Percentiles rank a stretch among this genome's conserved stretches.
These are phyloP conservation scores for Borealophlyctis nickersoniae DNA, from an alignment of 192 early-diverging fungal species.

Conservation along the genomic window DNA sequence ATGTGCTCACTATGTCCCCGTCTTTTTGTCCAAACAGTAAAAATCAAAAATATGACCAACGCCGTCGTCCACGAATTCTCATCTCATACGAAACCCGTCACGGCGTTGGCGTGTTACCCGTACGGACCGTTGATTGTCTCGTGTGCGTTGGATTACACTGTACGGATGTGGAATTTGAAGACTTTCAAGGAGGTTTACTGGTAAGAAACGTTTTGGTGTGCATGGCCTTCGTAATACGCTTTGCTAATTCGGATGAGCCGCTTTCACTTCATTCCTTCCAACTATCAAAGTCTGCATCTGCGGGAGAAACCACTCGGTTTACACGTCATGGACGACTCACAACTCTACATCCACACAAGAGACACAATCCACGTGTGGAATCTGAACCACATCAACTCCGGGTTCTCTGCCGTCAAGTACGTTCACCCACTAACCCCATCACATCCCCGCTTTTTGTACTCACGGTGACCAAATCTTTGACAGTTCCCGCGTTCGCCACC, in stretches of 20 bases:
- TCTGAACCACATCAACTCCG: slow-evolving; percentile 48
- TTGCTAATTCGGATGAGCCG: no score
- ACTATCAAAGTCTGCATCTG: slow-evolving; percentile 34
- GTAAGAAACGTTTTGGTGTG: slow-evolving; percentile 26
- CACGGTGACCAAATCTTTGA: background rate
- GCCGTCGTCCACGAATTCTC: slow-evolving; percentile 48
- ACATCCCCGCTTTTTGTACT: background rate
- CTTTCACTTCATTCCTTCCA: no score
- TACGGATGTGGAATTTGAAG: slow-evolving; percentile 47
- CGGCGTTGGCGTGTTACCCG: slow-evolving; percentile 37
- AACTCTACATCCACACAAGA: slow-evolving; percentile 33
- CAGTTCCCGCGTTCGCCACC: slow-evolving; percentile 28
- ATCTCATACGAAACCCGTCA: slow-evolving; percentile 43
- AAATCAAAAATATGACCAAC: slow-evolving; percentile 39
- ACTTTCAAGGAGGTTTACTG: slow-evolving; percentile 50
- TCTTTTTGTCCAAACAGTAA: slow-evolving; percentile 19
- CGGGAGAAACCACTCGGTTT: slow-evolving; percentile 39
- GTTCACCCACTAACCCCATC: background rate
- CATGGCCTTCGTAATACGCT: no score
- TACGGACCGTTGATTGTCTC: slow-evolving; percentile 40
- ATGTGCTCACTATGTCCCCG: background rate
- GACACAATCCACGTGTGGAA: slow-evolving; percentile 41
- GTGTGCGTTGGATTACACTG: slow-evolving; percentile 37
- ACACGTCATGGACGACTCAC: slow-evolving; percentile 39
- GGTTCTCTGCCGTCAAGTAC: slow-evolving; percentile 46